These are phyloP conservation scores for Schizophyllum commune DNA, from an alignment of 1,284 basidiomycete genomes.

Conservation along the genomic window DNA sequence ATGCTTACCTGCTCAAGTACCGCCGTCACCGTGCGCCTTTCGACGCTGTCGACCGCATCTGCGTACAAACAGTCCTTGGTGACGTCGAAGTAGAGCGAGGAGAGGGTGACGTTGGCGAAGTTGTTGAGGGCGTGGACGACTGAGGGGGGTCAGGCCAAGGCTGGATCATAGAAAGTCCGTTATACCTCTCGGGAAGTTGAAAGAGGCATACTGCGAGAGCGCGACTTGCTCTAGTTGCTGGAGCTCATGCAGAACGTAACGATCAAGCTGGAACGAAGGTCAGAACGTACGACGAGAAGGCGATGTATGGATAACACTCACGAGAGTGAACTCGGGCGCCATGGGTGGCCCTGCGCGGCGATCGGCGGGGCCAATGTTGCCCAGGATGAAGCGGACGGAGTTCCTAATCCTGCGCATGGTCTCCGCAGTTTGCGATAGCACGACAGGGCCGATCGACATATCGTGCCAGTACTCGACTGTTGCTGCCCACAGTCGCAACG, in stretches of 20 bases:
- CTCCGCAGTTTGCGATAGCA: constrained; percentile 75
- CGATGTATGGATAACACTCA: constrained; percentile 26
- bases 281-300: constrained; percentile 1
- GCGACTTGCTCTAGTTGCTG: constrained; percentile 64
- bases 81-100: constrained; percentile 88
- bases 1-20: constrained; percentile 64
- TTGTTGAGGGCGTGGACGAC: constrained; percentile 54
- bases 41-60: constrained; percentile 40
- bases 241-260: constrained; percentile 83
- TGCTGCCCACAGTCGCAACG: constrained; percentile 88
- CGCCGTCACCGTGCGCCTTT: constrained; percentile 61
- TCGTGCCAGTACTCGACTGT: constrained; percentile 89
- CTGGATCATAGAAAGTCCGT: background rate
- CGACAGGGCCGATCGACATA: constrained; percentile 76
- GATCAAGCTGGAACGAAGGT: constrained; percentile 52
- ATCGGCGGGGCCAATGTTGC: constrained; percentile 55
- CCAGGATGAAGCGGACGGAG: constrained; percentile 84
- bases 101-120: constrained; percentile 65
- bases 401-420: constrained; percentile 84
- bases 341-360: constrained; percentile 27
- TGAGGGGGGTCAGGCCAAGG: constrained; percentile 20
- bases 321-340: constrained; percentile 51
- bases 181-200: constrained; percentile 82
- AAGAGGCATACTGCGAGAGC: constrained; percentile 62
- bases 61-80: constrained; percentile 91